Percentiles rank a stretch among this genome's conserved stretches.
Evolutionary conservation across 2,329 filamentous ascomycete genomes (phyloP).

Genomic region (Talaromyces piceae): DNA sequence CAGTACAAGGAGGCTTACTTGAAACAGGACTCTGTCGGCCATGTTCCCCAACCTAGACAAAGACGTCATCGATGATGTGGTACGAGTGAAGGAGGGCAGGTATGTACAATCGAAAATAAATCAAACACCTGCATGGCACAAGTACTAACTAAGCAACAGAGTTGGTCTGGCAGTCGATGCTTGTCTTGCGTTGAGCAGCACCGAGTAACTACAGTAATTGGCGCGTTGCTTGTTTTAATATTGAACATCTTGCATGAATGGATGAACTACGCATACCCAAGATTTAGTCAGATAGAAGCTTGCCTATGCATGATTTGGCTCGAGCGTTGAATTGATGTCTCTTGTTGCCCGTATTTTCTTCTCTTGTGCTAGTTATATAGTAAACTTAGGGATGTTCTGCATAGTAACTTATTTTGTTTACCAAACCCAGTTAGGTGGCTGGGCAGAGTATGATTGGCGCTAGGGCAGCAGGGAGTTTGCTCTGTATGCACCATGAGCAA

Average conservation of each 20-base stretch:
- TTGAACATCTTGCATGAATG: slow-evolving; percentile 3
- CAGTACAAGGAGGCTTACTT: no score
- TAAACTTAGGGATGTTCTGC: background rate
- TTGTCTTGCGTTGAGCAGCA: slow-evolving; percentile 60
- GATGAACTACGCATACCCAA: background rate
- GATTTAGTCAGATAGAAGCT: background rate
- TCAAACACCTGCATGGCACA: slow-evolving; percentile 2
- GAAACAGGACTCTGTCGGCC: slow-evolving; percentile 62
- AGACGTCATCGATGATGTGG: slow-evolving; percentile 94
- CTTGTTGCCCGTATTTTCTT: no score
- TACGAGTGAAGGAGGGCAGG: slow-evolving; percentile 91
- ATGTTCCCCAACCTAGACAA: slow-evolving; percentile 97
- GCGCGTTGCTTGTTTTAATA: background rate
- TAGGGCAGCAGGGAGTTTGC: background rate
- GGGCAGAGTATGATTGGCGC: no score
- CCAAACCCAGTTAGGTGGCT: no score
- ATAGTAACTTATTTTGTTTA: no score
- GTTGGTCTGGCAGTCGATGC: slow-evolving; percentile 81
- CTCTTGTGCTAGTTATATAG: no score
- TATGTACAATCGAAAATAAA: slow-evolving; percentile 43
- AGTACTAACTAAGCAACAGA: slow-evolving; percentile 37
- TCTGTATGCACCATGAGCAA: background rate
- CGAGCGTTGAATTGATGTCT: no score
- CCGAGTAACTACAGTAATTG: slow-evolving; percentile 1
- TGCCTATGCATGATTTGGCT: background rate